Evolutionary conservation across 179 eudicot genomes (phyloP), one percentile per base, ranked within the genome.

Genomic region (Monotropa hypopitys): DNA sequence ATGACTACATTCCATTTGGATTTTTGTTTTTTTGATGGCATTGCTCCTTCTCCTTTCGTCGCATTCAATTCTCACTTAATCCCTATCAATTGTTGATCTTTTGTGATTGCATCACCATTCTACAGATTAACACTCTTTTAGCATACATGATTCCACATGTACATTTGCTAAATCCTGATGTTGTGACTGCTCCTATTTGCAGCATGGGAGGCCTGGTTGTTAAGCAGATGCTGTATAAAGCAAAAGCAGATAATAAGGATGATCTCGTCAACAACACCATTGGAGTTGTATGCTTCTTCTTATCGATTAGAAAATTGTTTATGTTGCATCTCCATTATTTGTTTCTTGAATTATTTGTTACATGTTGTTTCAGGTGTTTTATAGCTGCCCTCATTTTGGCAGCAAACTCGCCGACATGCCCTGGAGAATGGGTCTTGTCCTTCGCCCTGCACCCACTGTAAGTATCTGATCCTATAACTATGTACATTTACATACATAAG

Each of bases 201-300:
- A 96, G 99, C 86, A 88, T 96, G 98, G 99, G 99, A 40, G 99
- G 99, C 75, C 88, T 96, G 84, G 98, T 96, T 84, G 99, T 96
- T 76, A 96, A 96, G 88, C 97, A 96, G 88, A 91, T 96, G 87
- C 79, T 96, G 49, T 54, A 93, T 85, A 97, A 96, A 85, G 99
- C 99, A 40, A 91, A 87, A 83, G 82, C 85, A 65, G 86, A 88
- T 75, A 86, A 87, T 46, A 87, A 87, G 82, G 80, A 88, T 76
- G 78, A 88, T 82, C 86, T 96, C 65, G 94, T 93, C 33, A 85
- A 87, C 75, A 96, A 90, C 88, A 92, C 97, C 26, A 77, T 86
- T 49, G 99, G 99, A 82, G 75, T 96, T 66, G 99, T 96, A 93
- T 79, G 98, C 54, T 78, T 73, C 46, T 50, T 73, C 56, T 20